phyloP scores from a whole-genome alignment of 1,284 basidiomycete genomes.

The Melampsora larici-populina region DNA sequence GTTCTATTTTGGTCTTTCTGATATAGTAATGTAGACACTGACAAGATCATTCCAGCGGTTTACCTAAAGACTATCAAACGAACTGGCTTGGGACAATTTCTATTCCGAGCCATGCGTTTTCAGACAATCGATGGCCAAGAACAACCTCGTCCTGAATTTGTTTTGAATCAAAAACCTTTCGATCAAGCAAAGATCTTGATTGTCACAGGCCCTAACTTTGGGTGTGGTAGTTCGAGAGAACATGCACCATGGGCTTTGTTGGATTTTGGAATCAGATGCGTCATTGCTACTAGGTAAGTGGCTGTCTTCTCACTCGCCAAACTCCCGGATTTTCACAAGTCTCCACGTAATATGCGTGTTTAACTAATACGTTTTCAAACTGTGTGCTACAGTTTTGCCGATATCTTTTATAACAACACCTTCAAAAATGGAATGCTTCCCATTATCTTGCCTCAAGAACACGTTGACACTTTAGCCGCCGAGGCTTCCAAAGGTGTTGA shows the following conservation, averaged over 20 bases:
- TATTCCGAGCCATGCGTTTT: slow-evolving; percentile 80
- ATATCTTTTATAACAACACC: slow-evolving; percentile 86
- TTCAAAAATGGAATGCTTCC: slow-evolving; percentile 98
- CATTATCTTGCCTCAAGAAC: slow-evolving; percentile 69
- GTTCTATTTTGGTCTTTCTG: not conserved
- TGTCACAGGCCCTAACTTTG: slow-evolving; percentile 87
- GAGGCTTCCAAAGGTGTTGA: slow-evolving; percentile 77
- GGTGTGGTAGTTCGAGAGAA: slow-evolving; percentile 88
- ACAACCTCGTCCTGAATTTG: slow-evolving; percentile 72
- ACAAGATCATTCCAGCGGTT: slow-evolving; percentile 79
- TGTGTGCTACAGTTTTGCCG: slow-evolving; percentile 67
- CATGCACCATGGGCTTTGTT: slow-evolving; percentile 96
- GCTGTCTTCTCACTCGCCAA: not conserved
- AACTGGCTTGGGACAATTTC: slow-evolving; percentile 81
- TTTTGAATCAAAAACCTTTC: slow-evolving; percentile 82
- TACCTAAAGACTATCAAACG: slow-evolving; percentile 73
- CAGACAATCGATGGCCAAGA: slow-evolving; percentile 64
- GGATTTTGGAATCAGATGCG: slow-evolving; percentile 87
- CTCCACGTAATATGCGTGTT: not conserved
- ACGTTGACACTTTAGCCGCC: slow-evolving; percentile 70
- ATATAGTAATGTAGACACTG: slow-evolving; percentile 77
- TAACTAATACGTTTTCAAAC: not conserved
- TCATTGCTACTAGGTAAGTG: slow-evolving; percentile 68
- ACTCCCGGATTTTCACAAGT: not conserved
- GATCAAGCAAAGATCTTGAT: slow-evolving; percentile 77